Evolutionary conservation across 768 basidiomycete species (phyloP).

Genomic region (Agaricus blazei): DNA sequence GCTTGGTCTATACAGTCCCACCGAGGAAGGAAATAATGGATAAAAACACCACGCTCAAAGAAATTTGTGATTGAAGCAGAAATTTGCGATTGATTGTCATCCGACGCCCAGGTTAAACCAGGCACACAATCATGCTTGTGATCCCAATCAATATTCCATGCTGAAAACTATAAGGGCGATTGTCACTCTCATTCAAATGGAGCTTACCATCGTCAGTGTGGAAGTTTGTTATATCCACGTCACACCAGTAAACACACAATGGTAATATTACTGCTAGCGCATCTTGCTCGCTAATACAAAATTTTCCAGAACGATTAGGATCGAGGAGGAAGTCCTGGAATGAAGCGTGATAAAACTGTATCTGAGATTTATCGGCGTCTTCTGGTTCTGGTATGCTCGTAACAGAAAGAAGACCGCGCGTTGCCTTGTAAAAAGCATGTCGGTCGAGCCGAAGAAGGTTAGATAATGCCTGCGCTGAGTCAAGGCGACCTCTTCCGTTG

Average conservation of each 20-base stretch:
- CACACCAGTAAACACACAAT: neutral
- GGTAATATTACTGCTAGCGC: neutral
- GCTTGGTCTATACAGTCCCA: too few relatives aligned
- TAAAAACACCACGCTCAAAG: too few relatives aligned
- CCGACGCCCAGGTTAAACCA: too few relatives aligned
- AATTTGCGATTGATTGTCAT: too few relatives aligned
- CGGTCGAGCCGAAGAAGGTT: neutral
- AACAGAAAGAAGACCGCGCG: neutral
- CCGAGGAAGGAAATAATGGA: too few relatives aligned
- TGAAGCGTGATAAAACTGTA: neutral
- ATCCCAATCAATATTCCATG: too few relatives aligned
- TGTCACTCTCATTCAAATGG: too few relatives aligned
- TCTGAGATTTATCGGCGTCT: neutral
- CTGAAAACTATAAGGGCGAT: too few relatives aligned
- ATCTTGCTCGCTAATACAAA: neutral
- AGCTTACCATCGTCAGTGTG: neutral
- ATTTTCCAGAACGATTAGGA: neutral
- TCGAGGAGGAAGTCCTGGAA: slow-evolving; percentile 2
- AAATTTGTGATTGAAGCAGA: too few relatives aligned
- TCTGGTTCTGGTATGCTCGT: neutral
- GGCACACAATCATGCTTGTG: too few relatives aligned
- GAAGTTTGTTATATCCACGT: neutral
- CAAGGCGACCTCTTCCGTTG: too few relatives aligned
- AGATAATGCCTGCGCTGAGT: neutral
- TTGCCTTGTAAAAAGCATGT: neutral